Base-by-base conservation (phyloP, 208 protist genomes). In the Crithidia acanthocephali region DNA sequence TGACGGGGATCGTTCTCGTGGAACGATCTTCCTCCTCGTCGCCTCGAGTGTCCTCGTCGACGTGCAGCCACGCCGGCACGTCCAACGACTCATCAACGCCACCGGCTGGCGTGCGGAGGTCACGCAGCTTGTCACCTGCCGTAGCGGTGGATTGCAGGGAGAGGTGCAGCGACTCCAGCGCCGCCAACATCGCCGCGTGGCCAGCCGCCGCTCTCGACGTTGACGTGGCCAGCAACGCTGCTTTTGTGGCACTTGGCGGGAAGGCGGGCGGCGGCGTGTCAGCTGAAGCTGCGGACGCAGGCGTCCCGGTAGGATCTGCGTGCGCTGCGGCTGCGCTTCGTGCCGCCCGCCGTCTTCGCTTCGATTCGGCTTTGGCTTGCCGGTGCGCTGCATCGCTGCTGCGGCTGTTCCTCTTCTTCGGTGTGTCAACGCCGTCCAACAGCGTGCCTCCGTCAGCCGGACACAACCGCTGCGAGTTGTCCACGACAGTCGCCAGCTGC, bases 151-250 rank as follows among this genome's bases (percentile, higher is more conserved):
- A 23, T 13, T 65, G 3, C 10, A 65, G 18, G 25, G 48, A 22
- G 20, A 42, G 62, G 23, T 56, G 62, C 13, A 76, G 63, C 1
- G 63, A 40, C 25, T 35, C 66, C 2, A 76, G 52, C 15, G 72
- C 72, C 1, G 72, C 32, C 33, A 70, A 52, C 72, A 76, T 69
- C 45, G 72, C 72, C 8, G 63, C 35, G 6, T 10, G 23, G 20
- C 63, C 62, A 4, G 72, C 53, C 30, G 47, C 45, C 42, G 40
- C 13, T 25, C 72, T 65, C 15, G 72, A 33, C 1, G 72, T 47
- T 18, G 63, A 55, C 35, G 51, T 10, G n/a, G 63, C 52, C 40
- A 76, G 56, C 59, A 76, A 40, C 8, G 55, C 52, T 7, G 18
- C 13, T 27, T 37, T 65, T n/a, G 72, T 10, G 23, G 63, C 37